Evolutionary conservation across 768 basidiomycete species (phyloP), one percentile per base, ranked within the genome.

Genomic region (Pluteus cervinus): DNA sequence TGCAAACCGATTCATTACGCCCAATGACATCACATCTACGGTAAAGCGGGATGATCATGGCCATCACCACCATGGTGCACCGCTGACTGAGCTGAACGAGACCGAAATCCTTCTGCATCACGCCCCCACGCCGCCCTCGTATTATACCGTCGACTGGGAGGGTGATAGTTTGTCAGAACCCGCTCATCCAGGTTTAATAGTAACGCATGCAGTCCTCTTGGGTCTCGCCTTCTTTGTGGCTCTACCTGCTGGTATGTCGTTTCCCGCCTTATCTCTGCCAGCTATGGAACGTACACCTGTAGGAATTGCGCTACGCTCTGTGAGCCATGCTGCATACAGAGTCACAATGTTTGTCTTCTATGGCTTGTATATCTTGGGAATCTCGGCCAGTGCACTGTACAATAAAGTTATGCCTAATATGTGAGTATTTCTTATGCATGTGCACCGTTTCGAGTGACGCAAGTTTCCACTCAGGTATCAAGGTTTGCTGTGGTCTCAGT

Each of bases 261-360:
- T n/a, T n/a, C n/a, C n/a, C n/a, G n/a, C n/a, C n/a, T n/a, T n/a
- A n/a, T n/a, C n/a, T n/a, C n/a, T n/a, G n/a, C n/a, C n/a, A n/a
- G n/a, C n/a, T n/a, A n/a, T n/a, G n/a, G n/a, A n/a, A n/a, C n/a
- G n/a, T n/a, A n/a, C n/a, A n/a, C n/a, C 16, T 31, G 37, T 30
- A 94, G 92, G 76, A 21, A 86, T 94, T 42, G 76, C 79, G 1
- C 67, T 96, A 42, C 79, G 91, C 23, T 80, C 85, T 11, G 80
- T 83, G 0, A 79, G 79, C 33, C 83, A 89, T 50, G 61, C 80
- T 0, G 73, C 69, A 46, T 80, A 81, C 39, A 66, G 68, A 16
- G 33, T 82, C 11, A 68, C 70, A 5, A 70, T 81, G n/a, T 34
- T 75, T 20, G 61, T 65, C 1, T 92, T 91, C 61, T 82, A 83